phyloP scores from a whole-genome alignment of 2,329 filamentous ascomycete species.

The Talaromyces verruculosus region DNA sequence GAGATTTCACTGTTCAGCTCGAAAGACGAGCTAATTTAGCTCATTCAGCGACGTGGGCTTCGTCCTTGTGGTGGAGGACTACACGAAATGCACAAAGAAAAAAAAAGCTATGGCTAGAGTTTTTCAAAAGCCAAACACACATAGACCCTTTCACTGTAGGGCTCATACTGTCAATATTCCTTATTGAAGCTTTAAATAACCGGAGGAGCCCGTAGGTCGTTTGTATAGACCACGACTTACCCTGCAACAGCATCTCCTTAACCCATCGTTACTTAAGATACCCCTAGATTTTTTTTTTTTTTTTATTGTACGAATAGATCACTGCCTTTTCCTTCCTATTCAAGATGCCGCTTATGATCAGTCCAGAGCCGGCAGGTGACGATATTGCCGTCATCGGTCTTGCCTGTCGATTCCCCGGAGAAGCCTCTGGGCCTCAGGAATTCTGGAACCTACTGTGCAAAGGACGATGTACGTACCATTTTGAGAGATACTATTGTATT shows the following conservation, averaged over 20 bases:
- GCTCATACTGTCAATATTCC: neutral
- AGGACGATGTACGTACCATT: slow-evolving; percentile 6
- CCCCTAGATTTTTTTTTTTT: neutral
- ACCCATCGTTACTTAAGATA: neutral
- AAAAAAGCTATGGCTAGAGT: neutral
- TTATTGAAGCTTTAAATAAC: neutral
- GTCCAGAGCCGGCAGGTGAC: neutral
- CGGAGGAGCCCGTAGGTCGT: neutral
- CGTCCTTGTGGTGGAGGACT: neutral
- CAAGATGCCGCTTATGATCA: neutral
- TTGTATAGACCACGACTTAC: neutral
- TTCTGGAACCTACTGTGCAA: slow-evolving; percentile 21
- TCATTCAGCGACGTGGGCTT: neutral
- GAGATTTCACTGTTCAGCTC: neutral
- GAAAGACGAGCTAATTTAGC: neutral
- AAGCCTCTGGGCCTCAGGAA: neutral
- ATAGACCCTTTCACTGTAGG: neutral
- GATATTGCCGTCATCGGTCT: slow-evolving; percentile 19
- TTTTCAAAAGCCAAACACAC: neutral
- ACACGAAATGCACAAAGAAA: neutral
- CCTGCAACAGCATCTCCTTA: neutral
- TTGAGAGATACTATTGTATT: neutral
- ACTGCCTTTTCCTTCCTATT: neutral
- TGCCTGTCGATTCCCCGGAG: slow-evolving; percentile 18
- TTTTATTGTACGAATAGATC: neutral